Evolutionary conservation across 352 stramenopile genomes (phyloP).

Genomic region (Thraustotheca clavata): DNA sequence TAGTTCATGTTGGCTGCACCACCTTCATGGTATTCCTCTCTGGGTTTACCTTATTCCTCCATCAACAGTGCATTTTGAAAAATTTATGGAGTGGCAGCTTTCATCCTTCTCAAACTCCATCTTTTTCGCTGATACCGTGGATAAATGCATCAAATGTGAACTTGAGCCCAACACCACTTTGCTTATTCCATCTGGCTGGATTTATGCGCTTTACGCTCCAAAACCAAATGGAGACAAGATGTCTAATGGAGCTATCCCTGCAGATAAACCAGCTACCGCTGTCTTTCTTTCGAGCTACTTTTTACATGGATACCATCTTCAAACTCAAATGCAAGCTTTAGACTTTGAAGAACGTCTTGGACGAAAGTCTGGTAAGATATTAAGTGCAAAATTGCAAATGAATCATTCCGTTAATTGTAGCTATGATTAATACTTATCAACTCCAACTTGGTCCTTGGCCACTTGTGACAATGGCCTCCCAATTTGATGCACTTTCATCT

Average conservation of each 20-base stretch:
- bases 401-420: too few relatives aligned
- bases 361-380: not conserved
- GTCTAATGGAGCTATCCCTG: not conserved
- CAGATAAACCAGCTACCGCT: not conserved
- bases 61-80: constrained; percentile 32
- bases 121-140: constrained; percentile 58
- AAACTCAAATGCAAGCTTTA: constrained; percentile 7
- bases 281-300: constrained; percentile 19
- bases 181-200: constrained; percentile 56
- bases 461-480: constrained; percentile 10
- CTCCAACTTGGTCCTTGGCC: constrained; percentile 7
- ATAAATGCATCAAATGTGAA: constrained; percentile 64
- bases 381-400: too few relatives aligned
- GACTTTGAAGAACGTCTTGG: constrained; percentile 10
- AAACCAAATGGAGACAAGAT: not conserved
- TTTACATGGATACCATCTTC: constrained; percentile 13
- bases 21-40: constrained; percentile 42
- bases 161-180: constrained; percentile 41
- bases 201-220: constrained; percentile 51
- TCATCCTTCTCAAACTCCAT: constrained; percentile 28
- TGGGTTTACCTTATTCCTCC: constrained; percentile 64
- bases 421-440: not conserved
- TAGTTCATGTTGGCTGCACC: constrained; percentile 52
- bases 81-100: constrained; percentile 50
- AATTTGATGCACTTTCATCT: constrained; percentile 13